phyloP scores from a whole-genome alignment of 139 green algal species.

The Ostreobium quekettii region DNA sequence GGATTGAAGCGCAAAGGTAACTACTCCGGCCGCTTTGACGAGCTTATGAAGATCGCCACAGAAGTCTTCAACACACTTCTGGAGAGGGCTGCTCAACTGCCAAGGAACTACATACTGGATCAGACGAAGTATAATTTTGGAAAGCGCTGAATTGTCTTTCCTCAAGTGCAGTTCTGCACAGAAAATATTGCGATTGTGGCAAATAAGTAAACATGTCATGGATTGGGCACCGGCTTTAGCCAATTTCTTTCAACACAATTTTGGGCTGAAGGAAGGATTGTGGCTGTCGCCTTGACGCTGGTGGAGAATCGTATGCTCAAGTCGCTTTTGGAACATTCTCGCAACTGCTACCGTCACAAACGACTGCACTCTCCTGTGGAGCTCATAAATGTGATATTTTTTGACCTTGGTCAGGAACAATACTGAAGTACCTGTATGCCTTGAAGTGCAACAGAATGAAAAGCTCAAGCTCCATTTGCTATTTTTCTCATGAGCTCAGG shows the following conservation, averaged over 20 bases:
- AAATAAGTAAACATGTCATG: not conserved
- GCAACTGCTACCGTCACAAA: no score
- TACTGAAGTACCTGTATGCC: no score
- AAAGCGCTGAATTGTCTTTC: no score
- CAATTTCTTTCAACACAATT: no score
- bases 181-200: not conserved
- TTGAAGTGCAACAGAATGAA: no score
- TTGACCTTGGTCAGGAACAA: no score
- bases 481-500: no score
- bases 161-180: not conserved
- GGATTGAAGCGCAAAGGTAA: not conserved
- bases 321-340: no score
- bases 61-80: conserved; percentile 25
- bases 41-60: conserved; percentile 20
- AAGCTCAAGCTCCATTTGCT: no score
- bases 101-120: conserved; percentile 50
- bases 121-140: conserved; percentile 28
- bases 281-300: not conserved
- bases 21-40: conserved; percentile 16
- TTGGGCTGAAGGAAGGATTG: no score
- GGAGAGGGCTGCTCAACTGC: conserved; percentile 19
- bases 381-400: no score
- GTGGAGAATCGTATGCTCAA: not conserved
- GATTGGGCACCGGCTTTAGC: not conserved
- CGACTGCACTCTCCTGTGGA: no score